Base-by-base conservation (phyloP, 2,329 filamentous ascomycete genomes). In the Teratosphaeriaceae sp. region DNA sequence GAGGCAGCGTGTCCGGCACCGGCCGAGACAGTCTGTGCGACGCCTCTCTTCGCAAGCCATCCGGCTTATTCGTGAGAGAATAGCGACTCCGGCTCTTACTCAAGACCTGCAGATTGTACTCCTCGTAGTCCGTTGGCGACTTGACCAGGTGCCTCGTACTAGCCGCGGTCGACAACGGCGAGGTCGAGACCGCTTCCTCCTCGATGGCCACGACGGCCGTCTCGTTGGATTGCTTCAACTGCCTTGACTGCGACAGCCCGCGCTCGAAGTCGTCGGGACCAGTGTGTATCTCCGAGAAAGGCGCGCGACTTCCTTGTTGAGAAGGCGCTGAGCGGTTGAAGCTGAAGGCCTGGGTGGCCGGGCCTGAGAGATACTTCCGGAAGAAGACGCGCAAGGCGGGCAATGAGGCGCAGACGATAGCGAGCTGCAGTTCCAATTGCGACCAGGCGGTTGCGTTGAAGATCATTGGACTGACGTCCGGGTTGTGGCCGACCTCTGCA, bases 371-470 rank as follows among this genome's bases (percentile, higher is more conserved):
- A 51, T 68, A 69, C 15, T 58, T 61, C n/a, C 57, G 55, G 57
- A 70, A 67, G 49, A 70, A 65, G 15, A 66, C 59, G 22, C 69
- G 67, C 19, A 72, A 55, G 1, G 69, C 65, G 1, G 68, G 68
- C 0, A 64, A 65, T 1, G 62, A 65, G 2, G 67, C 64, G 43
- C 66, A 70, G 29, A 70, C 62, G 11, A 70, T 60, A 12, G 58
- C 67, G 1, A 71, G 54, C 31, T 65, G 57, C 3, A 65, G 60
- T 50, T 70, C 67, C 1, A 68, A 48, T 6, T 61, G 59, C 3
- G 67, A 68, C 63, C 65, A 67, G 3, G 65, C 51, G 57, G 63
- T 68, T 13, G 61, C 61, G 24, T 64, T 57, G 40, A 60, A 62
- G 12, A 64, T 62, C 24, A 54, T 56, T 62, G 64, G 68, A 38